phyloP scores from a whole-genome alignment of 2,329 filamentous ascomycete species.

The Fusarium pseudonygamai region DNA sequence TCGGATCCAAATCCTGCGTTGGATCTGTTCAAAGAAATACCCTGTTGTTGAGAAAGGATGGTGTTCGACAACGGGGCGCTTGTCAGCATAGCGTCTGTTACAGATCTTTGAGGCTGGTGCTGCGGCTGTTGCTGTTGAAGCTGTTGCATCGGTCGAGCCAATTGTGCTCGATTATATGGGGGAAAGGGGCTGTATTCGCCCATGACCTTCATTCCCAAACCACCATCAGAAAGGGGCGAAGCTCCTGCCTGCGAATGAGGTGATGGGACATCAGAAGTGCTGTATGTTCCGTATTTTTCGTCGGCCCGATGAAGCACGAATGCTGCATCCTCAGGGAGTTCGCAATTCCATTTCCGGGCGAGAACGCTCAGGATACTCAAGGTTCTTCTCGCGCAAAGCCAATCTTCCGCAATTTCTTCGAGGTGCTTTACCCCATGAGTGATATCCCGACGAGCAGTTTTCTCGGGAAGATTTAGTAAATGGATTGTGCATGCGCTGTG shows the following conservation, averaged over 20 bases:
- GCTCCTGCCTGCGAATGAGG: conserved; percentile 52
- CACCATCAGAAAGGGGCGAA: conserved; percentile 46
- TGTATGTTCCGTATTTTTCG: conserved; percentile 79
- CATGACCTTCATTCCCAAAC: conserved; percentile 31
- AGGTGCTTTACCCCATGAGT: conserved; percentile 90
- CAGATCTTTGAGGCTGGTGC: conserved; percentile 20
- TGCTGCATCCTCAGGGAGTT: conserved; percentile 84
- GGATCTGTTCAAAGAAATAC: conserved; percentile 32
- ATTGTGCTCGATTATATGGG: conserved; percentile 45
- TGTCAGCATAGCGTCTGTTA: conserved; percentile 26
- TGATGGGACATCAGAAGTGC: conserved; percentile 68
- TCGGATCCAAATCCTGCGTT: conserved; percentile 37
- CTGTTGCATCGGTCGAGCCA: conserved; percentile 37
- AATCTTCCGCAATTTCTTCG: conserved; percentile 95
- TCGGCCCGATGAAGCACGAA: conserved; percentile 81
- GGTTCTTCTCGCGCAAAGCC: conserved; percentile 88
- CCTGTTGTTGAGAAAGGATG: conserved; percentile 27
- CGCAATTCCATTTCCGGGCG: conserved; percentile 88
- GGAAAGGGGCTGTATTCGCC: conserved; percentile 50
- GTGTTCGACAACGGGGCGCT: conserved; percentile 15
- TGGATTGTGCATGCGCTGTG: conserved; percentile 97
- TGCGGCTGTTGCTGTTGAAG: conserved; percentile 9
- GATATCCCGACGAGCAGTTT: conserved; percentile 88
- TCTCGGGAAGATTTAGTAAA: conserved; percentile 90
- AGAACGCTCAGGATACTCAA: conserved; percentile 86